Evolutionary conservation across 2,329 filamentous ascomycete genomes (phyloP).

Genomic region (Thelonectria rubi): DNA sequence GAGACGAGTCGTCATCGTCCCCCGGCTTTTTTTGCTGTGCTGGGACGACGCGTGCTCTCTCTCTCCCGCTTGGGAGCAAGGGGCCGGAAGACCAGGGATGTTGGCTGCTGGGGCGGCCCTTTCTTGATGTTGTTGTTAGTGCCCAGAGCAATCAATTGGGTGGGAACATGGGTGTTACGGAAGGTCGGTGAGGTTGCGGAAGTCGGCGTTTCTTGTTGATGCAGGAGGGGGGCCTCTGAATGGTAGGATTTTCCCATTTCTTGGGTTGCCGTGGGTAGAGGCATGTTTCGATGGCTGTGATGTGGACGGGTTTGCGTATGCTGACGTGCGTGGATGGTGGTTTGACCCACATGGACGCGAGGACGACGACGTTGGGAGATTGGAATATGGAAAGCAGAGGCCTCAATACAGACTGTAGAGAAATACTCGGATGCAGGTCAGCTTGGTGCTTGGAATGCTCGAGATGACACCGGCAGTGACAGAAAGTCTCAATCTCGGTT

Average conservation of each 20-base stretch:
- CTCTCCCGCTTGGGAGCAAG: neutral
- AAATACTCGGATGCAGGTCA: neutral
- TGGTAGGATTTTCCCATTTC: neutral
- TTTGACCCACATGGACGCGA: constrained; percentile 10
- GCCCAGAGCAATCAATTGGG: neutral
- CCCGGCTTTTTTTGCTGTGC: neutral
- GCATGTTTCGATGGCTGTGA: constrained; percentile 4
- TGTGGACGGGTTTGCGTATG: constrained; percentile 18
- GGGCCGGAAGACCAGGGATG: neutral
- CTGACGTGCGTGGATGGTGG: constrained; percentile 11
- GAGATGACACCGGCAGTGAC: neutral
- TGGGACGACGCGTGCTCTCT: constrained; percentile 20
- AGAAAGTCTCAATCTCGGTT: neutral
- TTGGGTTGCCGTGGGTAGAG: neutral
- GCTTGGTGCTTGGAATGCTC: neutral
- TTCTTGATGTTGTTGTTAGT: too few species aligned
- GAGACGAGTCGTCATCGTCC: constrained; percentile 11
- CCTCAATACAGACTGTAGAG: neutral
- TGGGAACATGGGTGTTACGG: constrained; percentile 7
- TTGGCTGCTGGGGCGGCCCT: neutral
- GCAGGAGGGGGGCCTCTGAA: neutral
- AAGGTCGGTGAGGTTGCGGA: constrained; percentile 21
- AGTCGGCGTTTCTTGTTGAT: constrained; percentile 9
- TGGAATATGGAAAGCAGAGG: neutral
- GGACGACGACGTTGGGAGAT: neutral